phyloP scores from a whole-genome alignment of 176 grass and related monocot genomes.

The Saccharum spontaneum region DNA sequence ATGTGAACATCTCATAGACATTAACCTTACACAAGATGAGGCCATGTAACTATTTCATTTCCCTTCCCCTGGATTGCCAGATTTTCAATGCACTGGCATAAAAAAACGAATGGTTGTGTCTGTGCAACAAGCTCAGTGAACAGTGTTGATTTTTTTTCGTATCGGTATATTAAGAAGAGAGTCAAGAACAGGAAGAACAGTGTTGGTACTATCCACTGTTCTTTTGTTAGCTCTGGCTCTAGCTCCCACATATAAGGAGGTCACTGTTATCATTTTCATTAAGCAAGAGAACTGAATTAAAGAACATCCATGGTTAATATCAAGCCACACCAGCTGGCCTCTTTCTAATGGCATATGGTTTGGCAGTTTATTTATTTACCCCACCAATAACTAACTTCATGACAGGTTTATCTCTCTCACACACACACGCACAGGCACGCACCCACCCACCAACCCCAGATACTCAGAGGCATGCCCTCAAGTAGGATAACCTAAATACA shows the following conservation, averaged over 20 bases:
- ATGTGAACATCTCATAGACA: slow-evolving; percentile 14
- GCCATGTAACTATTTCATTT: not conserved
- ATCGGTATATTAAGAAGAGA: not conserved
- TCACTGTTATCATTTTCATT: not conserved
- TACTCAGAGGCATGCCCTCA: not conserved
- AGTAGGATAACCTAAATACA: not conserved
- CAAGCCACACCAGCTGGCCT: not conserved
- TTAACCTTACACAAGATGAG: not conserved
- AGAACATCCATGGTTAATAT: not conserved
- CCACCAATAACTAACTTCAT: not conserved
- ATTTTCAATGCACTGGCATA: not conserved
- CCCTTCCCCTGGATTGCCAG: not conserved
- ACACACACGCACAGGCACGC: not conserved
- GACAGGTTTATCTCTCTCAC: not conserved
- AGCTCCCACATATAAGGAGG: not conserved
- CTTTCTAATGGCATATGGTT: not conserved
- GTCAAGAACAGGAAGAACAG: not conserved
- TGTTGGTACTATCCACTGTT: not conserved
- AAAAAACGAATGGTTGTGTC: not conserved
- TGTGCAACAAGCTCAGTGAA: not conserved
- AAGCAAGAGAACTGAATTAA: not conserved
- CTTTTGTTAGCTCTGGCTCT: not conserved
- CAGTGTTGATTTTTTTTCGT: not conserved
- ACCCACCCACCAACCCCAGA: not conserved
- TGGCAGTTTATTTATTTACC: not conserved